Evolutionary conservation across 768 basidiomycete species (phyloP).

Genomic region (Cantharellus anzutake): DNA sequence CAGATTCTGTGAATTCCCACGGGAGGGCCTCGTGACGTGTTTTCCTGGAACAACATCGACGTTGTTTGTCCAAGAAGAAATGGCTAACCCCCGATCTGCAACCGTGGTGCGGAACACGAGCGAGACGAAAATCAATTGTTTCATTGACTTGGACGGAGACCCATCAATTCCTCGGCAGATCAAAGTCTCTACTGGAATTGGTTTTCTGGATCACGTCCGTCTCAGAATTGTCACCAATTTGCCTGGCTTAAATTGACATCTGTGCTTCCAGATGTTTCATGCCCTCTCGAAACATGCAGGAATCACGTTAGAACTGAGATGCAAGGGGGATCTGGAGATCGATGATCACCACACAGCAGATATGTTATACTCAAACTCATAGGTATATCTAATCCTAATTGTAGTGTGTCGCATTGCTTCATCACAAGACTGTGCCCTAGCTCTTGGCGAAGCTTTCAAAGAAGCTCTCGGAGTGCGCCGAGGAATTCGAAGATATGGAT

Average conservation of each 20-base stretch:
- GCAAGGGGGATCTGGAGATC: constrained; percentile 90
- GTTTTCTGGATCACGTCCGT: constrained; percentile 93
- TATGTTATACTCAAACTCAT: constrained; percentile 30
- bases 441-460: constrained; percentile 81
- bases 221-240: constrained; percentile 1
- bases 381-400: constrained; percentile 10
- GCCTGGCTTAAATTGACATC: neutral
- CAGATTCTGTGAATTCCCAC: neutral
- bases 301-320: constrained; percentile 78
- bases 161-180: constrained; percentile 58
- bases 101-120: constrained; percentile 66
- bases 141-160: constrained; percentile 60
- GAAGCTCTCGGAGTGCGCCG: constrained; percentile 84
- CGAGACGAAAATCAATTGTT: constrained; percentile 80
- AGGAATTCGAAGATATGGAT: constrained; percentile 89
- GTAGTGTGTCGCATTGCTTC: neutral
- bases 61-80: neutral
- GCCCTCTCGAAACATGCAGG: constrained; percentile 94
- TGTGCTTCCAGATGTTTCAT: constrained; percentile 66
- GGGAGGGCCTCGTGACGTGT: no score
- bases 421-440: constrained; percentile 74
- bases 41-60: no score
- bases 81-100: constrained; percentile 18
- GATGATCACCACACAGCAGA: constrained; percentile 99
- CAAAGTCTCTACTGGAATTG: constrained; percentile 80